Base-by-base conservation (phyloP, 1,139 yeast species). In the Pichia sp. region DNA sequence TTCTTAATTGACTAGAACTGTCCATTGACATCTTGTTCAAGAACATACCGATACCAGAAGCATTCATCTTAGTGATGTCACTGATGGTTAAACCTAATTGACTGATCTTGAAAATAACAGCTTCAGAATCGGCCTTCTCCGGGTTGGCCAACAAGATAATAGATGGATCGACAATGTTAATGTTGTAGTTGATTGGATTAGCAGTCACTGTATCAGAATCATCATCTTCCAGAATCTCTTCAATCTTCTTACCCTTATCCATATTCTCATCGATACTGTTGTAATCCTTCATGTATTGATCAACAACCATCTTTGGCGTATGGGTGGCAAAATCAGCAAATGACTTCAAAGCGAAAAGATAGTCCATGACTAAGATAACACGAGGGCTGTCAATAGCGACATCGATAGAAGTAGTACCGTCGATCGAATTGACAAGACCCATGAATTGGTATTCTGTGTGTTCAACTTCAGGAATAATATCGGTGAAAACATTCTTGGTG, bases 101-200 rank as follows among this genome's bases (percentile, higher is more conserved):
- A 49, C 85, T 95, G 17, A 90, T 82, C 57, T 88, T 87, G 67
- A 93, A 85, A 1, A 93, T 96, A 51, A 93, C 76, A 0, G 99
- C 99, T 58, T 91, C 96, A 0, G 96, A 81, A 53, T 83, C 77
- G 2, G 66, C 61, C 12, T 74, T 70, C 2, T 85, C 74, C 1
- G 96, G 88, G 62, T 91, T 89, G 0, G 96, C 96, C 43, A 94
- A 69, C 34, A 94, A 66, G 33, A 88, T 80, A 17, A 93, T 72
- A 0, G 96, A 86, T 0, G 94, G 85, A 49, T 88, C 83, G n/a
- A 81, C 79, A 41, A 93, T 68, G 59, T 86, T 88, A 19, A 91
- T 63, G 1, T 90, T 78, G 60, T 79, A 82, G 3, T 50, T 42
- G 2, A 45, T 27, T 34, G 34, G 33, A 14, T 37, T 18, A 30